Evolutionary conservation across 1,139 yeast species (phyloP), one percentile per base, ranked within the genome.

Genomic region (Arxiozyma bovina): DNA sequence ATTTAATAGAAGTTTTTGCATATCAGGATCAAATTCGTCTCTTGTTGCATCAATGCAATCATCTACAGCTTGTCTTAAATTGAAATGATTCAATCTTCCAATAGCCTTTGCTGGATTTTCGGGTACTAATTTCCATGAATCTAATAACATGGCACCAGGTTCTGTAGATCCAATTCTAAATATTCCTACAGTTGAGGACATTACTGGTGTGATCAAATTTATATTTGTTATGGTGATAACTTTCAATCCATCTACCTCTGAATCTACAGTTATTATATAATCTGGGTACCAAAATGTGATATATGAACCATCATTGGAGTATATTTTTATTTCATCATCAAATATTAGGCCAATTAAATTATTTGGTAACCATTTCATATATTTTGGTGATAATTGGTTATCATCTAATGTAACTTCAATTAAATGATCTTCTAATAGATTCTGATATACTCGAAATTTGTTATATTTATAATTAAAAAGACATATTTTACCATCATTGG

Each of bases 141-240:
- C 97, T 4, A 88, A 70, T 45, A 93, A 72, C 43, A 91, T 85
- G 9, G 96, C 88, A 34, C 95, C 79, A 0, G 97, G 87, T 23
- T 87, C 80, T 0, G 89, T 78, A 0, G 96, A 87, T 0, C 98
- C 99, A 50, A 90, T 80, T 63, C 79, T 82, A 67, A 89, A 90
- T 23, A 89, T 77, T 45, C 82, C 81, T 9, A 79, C 77, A 0
- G 85, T 79, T 0, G 75, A 70, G 1, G 73, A 73, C 0, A 82
- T 78, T 0, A 94, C 96, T 58, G 85, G 77, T 4, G 84, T 74
- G 27, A 90, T 70, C 56, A 87, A 81, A 58, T 85, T 87, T 15
- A 87, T 75, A 49, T 78, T 77, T 7, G 75, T 76, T 6, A 74
- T 65, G 0, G 91, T 83, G 20, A 90, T 64, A 0, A 87, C 77